Conservation (phyloP, 345 rosid species). For the Pistacia vera region DNA sequence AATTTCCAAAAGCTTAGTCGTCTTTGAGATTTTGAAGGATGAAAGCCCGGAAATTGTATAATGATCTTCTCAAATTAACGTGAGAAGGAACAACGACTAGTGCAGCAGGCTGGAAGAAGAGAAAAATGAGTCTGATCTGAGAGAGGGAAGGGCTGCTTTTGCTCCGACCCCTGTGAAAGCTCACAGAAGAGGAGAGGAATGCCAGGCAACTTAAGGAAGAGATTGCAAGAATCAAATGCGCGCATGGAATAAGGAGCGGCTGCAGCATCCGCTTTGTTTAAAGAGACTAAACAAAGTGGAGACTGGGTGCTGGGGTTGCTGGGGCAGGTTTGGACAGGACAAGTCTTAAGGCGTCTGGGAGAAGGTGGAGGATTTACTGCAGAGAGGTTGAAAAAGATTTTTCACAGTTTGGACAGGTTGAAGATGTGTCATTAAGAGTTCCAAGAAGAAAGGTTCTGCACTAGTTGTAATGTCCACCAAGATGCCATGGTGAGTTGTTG, state of each 20-base stretch:
- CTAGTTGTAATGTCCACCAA: conserved; percentile 77
- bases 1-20: conserved; percentile 73
- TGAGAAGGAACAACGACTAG: conserved; percentile 53
- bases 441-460: conserved; percentile 78
- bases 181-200: conserved; percentile 63
- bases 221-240: conserved; percentile 62
- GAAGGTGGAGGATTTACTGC: conserved; percentile 51
- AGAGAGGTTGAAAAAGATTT: conserved; percentile 66
- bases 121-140: conserved; percentile 89
- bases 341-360: conserved; percentile 91
- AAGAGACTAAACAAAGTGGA: conserved; percentile 34
- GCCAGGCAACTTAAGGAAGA: conserved; percentile 74
- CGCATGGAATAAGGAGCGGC: conserved; percentile 37
- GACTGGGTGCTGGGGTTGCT: conserved; percentile 7
- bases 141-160: conserved; percentile 72
- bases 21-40: conserved; percentile 78
- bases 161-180: conserved; percentile 46
- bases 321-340: conserved; percentile 51
- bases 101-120: conserved; percentile 64
- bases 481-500: conserved; percentile 70
- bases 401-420: conserved; percentile 76
- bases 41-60: conserved; percentile 77
- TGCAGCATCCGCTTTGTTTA: conserved; percentile 31
- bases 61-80: conserved; percentile 77
- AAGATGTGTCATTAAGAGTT: conserved; percentile 76